phyloP scores from a whole-genome alignment of 805 yeast species.

The Myxozyma kluyveri region DNA sequence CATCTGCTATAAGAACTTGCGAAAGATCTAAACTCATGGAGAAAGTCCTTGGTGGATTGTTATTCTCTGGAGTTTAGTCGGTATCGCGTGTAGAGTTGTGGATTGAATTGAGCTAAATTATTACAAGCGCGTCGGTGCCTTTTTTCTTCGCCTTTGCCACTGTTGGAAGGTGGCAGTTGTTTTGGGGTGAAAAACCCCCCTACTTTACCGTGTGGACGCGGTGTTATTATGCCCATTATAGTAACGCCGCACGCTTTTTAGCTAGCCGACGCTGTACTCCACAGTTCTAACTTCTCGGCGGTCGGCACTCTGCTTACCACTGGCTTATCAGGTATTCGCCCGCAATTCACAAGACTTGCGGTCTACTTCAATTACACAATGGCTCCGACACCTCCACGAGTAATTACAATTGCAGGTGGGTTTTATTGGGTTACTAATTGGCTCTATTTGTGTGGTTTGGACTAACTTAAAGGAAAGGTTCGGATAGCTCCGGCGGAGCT shows the following conservation, averaged over 20 bases:
- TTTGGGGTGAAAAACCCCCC: too few relatives aligned
- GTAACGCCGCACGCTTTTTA: neutral
- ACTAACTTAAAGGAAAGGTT: slow-evolving; percentile 44
- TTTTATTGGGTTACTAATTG: too few relatives aligned
- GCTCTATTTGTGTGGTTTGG: too few relatives aligned
- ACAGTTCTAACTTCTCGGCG: neutral
- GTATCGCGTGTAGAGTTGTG: too few relatives aligned
- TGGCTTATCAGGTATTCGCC: too few relatives aligned
- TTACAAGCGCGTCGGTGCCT: neutral
- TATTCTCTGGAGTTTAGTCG: too few relatives aligned
- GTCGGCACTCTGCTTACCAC: neutral
- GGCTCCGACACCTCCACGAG: neutral
- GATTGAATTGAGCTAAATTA: neutral
- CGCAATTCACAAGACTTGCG: neutral
- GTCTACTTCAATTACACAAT: neutral
- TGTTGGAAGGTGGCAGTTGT: neutral
- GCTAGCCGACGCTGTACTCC: too few relatives aligned
- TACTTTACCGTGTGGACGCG: too few relatives aligned
- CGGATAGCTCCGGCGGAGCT: slow-evolving; percentile 87
- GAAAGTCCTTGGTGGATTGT: too few relatives aligned
- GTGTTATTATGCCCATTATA: too few relatives aligned
- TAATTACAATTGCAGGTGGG: slow-evolving; percentile 1
- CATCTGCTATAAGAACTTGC: slow-evolving; percentile 19
- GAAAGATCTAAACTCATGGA: slow-evolving; percentile 22
- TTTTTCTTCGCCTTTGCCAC: neutral